Evolutionary conservation across 768 basidiomycete genomes (phyloP).

Genomic region (Lentinula detonsa): DNA sequence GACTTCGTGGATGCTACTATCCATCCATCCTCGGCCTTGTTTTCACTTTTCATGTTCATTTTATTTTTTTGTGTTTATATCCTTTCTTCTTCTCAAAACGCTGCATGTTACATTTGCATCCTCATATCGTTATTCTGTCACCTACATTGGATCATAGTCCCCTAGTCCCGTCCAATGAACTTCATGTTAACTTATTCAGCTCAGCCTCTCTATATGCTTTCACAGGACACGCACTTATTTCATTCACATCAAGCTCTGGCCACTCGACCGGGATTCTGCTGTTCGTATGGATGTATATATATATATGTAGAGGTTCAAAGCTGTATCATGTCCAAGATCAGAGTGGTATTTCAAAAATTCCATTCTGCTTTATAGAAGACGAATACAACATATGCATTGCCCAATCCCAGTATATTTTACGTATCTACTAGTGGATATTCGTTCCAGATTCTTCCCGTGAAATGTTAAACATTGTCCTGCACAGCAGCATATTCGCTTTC

Average conservation of each 20-base stretch:
- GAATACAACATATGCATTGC: background rate
- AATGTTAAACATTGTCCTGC: constrained; percentile 54
- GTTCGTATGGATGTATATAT: no score
- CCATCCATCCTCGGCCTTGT: background rate
- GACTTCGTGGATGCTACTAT: background rate
- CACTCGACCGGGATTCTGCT: no score
- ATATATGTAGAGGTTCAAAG: no score
- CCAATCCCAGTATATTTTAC: background rate
- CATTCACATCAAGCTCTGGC: background rate
- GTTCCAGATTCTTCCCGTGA: background rate
- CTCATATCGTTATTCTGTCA: background rate
- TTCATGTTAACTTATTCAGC: background rate
- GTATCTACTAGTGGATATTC: background rate
- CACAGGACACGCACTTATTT: background rate
- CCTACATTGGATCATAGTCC: background rate
- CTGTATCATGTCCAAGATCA: no score
- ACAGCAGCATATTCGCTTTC: constrained; percentile 88
- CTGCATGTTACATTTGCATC: background rate
- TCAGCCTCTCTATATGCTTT: background rate
- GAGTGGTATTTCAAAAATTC: no score
- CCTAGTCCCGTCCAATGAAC: background rate
- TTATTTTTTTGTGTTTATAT: background rate
- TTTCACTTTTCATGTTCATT: background rate
- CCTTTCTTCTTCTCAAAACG: background rate
- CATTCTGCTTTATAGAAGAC: background rate